Evolutionary conservation across 2,329 filamentous ascomycete species (phyloP).

Genomic region (Malbranchea cinnamomea): DNA sequence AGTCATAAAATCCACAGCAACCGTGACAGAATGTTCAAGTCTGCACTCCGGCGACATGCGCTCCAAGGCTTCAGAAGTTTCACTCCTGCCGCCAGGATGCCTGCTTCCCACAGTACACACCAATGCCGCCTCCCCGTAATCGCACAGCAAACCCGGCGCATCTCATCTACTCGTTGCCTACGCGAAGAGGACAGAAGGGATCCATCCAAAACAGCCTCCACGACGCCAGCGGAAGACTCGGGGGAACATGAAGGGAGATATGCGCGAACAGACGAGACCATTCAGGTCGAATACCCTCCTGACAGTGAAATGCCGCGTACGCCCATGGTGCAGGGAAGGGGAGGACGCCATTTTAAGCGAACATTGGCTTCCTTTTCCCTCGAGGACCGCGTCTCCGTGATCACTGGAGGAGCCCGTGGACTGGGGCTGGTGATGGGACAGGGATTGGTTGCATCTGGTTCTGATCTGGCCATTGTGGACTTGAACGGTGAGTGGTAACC

Average conservation of each 20-base stretch:
- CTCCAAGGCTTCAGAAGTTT: conserved; percentile 3
- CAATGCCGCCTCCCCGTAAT: no score
- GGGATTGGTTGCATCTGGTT: conserved; percentile 74
- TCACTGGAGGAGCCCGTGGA: conserved; percentile 82
- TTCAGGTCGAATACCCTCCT: conserved; percentile 64
- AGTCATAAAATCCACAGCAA: no score
- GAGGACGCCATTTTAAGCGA: conserved; percentile 68
- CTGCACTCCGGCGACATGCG: conserved; percentile 4
- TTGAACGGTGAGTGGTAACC: conserved; percentile 68
- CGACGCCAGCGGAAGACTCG: no score
- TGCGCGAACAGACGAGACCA: conserved; percentile 64
- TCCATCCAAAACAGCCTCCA: conserved; percentile 15
- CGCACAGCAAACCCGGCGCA: conserved; percentile 10
- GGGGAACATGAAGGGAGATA: conserved; percentile 47
- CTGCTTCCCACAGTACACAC: neutral
- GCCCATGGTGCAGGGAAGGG: conserved; percentile 56
- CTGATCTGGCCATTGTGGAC: conserved; percentile 82
- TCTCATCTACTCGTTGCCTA: conserved; percentile 18
- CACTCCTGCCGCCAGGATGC: neutral
- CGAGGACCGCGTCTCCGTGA: conserved; percentile 65
- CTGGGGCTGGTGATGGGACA: conserved; percentile 87
- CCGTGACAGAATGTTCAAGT: conserved; percentile 5
- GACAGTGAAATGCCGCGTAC: conserved; percentile 59
- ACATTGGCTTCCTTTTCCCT: conserved; percentile 78
- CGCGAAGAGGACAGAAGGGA: conserved; percentile 13